Conservation (phyloP, 352 stramenopile species). For the Peronospora farinosa region DNA sequence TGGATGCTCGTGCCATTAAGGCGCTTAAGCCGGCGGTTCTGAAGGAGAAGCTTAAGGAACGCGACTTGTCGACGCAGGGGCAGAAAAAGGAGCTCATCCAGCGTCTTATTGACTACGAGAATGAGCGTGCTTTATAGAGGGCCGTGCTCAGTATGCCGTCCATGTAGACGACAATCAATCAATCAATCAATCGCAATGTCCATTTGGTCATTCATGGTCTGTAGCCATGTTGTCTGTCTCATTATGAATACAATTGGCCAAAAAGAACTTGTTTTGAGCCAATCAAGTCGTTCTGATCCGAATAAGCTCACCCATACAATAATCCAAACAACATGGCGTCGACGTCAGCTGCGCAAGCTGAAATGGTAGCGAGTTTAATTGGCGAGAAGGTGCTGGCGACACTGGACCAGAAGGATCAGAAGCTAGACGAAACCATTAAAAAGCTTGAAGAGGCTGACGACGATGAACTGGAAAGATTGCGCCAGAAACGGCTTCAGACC, state of each 20-base stretch:
- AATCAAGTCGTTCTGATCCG: constrained; percentile 11
- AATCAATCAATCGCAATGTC: constrained; percentile 11
- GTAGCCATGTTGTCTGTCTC: constrained; percentile 2
- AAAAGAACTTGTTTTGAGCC: constrained; percentile 2
- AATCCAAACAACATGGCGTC: constrained; percentile 36
- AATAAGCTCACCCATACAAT: constrained; percentile 9
- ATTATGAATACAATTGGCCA: constrained; percentile 6
- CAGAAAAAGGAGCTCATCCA: constrained; percentile 88
- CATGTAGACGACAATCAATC: constrained; percentile 5
- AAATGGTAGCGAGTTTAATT: constrained; percentile 74
- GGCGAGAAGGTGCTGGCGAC: constrained; percentile 84
- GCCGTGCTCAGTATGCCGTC: constrained; percentile 4
- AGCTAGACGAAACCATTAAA: constrained; percentile 81
- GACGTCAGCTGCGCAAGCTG: constrained; percentile 52
- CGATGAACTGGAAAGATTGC: constrained; percentile 84
- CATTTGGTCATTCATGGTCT: not conserved
- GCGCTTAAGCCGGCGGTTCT: constrained; percentile 79
- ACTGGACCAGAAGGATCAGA: constrained; percentile 79
- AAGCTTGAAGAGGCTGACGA: constrained; percentile 82
- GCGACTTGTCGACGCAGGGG: constrained; percentile 73
- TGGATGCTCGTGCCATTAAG: constrained; percentile 83
- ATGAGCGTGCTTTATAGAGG: constrained; percentile 76
- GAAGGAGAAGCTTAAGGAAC: constrained; percentile 87
- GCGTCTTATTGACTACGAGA: constrained; percentile 84
- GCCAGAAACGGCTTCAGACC: constrained; percentile 67